Evolutionary conservation across 2,329 filamentous ascomycete genomes (phyloP).

Genomic region (Aspergillus proliferans): DNA sequence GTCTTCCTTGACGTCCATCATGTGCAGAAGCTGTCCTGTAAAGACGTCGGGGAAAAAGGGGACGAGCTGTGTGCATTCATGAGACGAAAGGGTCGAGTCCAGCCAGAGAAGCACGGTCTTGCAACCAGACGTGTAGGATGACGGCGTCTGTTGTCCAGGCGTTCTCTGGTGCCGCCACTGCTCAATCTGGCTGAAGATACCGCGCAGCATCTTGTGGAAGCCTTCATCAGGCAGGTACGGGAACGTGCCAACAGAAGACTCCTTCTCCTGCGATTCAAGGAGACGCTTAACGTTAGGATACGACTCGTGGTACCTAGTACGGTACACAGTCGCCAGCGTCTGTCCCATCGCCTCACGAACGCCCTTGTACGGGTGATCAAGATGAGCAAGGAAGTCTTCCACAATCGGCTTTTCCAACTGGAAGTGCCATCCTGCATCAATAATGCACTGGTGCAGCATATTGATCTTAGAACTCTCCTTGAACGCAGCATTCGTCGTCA

Average conservation of each 20-base stretch:
- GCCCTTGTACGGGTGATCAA: constrained; percentile 96
- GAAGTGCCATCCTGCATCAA: constrained; percentile 93
- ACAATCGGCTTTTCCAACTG: constrained; percentile 81
- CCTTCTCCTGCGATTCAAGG: constrained; percentile 68
- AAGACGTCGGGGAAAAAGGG: constrained; percentile 86
- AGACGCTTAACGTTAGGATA: constrained; percentile 73
- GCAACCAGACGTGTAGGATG: constrained; percentile 87
- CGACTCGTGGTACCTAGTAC: constrained; percentile 89
- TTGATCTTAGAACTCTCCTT: constrained; percentile 97
- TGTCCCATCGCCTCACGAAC: constrained; percentile 92
- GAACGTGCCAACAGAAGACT: constrained; percentile 74
- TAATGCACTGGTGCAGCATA: constrained; percentile 78
- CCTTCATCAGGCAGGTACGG: constrained; percentile 75
- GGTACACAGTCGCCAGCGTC: constrained; percentile 80
- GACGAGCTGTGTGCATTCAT: constrained; percentile 85
- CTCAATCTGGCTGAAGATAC: constrained; percentile 74
- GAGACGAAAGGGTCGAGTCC: constrained; percentile 80
- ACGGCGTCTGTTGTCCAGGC: constrained; percentile 86
- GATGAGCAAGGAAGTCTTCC: constrained; percentile 79
- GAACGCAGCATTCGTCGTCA: constrained; percentile 93
- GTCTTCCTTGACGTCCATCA: constrained; percentile 99
- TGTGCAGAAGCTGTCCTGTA: constrained; percentile 89
- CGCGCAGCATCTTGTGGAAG: constrained; percentile 63
- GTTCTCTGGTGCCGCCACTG: constrained; percentile 78
- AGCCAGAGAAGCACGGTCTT: constrained; percentile 96